Percentiles rank a stretch among this genome's conserved stretches.
These are phyloP conservation scores for Cryptococcus neoformans DNA, from an alignment of 1,284 basidiomycete species.

Conservation along the genomic window DNA sequence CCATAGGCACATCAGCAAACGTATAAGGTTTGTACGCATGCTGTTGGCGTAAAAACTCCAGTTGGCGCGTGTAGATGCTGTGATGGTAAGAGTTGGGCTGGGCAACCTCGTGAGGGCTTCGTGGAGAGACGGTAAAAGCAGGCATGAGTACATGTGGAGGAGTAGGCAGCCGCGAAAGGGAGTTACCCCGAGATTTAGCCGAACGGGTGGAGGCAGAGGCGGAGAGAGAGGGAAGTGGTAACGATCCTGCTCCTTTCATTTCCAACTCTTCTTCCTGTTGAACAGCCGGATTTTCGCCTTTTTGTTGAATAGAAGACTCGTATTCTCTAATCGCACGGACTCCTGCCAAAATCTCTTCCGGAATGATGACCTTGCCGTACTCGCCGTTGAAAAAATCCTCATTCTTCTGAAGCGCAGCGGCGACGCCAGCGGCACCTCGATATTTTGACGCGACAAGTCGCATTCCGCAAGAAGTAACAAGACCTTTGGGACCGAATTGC, in stretches of 20 bases:
- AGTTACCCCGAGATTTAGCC: no score
- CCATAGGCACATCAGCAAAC: background rate
- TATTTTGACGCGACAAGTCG: conserved; percentile 21
- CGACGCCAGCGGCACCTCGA: background rate
- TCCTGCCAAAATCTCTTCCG: conserved; percentile 9
- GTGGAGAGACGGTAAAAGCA: background rate
- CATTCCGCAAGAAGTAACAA: conserved; percentile 14
- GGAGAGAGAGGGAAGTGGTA: background rate
- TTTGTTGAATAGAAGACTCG: no score
- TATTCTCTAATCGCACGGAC: no score
- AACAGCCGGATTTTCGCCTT: no score
- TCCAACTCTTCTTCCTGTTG: no score
- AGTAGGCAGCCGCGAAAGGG: background rate
- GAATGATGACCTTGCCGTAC: conserved; percentile 14
- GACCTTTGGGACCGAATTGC: conserved; percentile 23
- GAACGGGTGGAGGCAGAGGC: no score
- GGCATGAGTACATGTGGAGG: background rate
- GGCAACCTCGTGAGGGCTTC: background rate
- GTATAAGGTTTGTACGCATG: background rate
- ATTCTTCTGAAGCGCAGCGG: background rate
- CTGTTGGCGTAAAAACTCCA: background rate
- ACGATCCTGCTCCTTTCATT: no score
- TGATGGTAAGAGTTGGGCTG: background rate
- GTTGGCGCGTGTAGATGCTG: background rate
- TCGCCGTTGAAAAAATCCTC: conserved; percentile 8